Percentiles rank a stretch among this genome's conserved stretches.
phyloP scores from a whole-genome alignment of 1,139 yeast genomes.

The Suhomyces kunorum region DNA sequence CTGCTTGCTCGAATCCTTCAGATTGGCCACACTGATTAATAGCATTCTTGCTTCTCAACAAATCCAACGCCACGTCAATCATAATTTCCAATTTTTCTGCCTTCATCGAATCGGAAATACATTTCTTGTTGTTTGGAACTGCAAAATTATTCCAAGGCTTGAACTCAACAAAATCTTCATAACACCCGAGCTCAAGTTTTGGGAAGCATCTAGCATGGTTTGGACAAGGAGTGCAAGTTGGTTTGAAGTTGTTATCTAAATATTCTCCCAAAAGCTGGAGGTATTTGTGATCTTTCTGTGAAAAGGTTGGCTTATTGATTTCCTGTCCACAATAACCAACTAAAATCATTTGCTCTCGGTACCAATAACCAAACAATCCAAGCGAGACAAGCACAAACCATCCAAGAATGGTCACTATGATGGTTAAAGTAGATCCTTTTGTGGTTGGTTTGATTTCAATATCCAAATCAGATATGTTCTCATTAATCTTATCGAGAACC shows the following conservation, averaged over 20 bases:
- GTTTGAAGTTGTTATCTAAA: conserved; percentile 47
- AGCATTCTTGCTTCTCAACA: conserved; percentile 72
- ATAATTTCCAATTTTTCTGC: conserved; percentile 69
- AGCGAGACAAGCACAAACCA: conserved; percentile 33
- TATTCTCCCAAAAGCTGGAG: conserved; percentile 32
- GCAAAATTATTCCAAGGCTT: conserved; percentile 57
- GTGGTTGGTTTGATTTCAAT: background rate
- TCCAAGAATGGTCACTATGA: conserved; percentile 7
- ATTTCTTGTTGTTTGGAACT: conserved; percentile 58
- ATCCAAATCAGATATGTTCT: conserved; percentile 4
- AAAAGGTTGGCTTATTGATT: conserved; percentile 39
- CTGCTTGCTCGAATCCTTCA: conserved; percentile 46
- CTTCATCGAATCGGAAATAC: conserved; percentile 77
- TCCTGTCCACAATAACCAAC: conserved; percentile 74
- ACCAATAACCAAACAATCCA: conserved; percentile 54
- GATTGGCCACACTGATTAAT: conserved; percentile 62
- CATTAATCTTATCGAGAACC: background rate
- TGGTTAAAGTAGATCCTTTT: background rate
- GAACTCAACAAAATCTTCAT: conserved; percentile 60
- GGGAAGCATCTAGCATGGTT: conserved; percentile 75
- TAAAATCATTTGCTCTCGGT: conserved; percentile 56
- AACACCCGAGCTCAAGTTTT: conserved; percentile 61
- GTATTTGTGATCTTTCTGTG: conserved; percentile 19
- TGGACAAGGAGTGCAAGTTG: conserved; percentile 78
- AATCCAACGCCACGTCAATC: conserved; percentile 65